Base-by-base conservation (phyloP, 495 filamentous ascomycete species). In the Lasiosphaeriaceae sp. region DNA sequence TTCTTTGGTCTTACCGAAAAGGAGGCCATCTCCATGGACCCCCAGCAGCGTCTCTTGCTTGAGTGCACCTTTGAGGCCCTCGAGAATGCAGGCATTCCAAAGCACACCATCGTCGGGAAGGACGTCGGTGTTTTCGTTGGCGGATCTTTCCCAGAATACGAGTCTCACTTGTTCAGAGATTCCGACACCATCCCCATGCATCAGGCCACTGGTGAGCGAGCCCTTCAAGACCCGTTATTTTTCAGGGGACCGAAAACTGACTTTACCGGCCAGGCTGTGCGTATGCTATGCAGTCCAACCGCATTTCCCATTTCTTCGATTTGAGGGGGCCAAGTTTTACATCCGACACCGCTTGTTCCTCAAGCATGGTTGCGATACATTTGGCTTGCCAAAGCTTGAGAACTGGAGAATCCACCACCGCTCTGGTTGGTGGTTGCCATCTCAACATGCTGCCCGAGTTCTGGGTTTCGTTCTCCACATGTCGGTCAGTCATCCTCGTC, bases 261-360 rank as follows among this genome's bases (percentile, higher is more conserved):
- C 23, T 8, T 7, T 62, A 1, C 85, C 83, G 2, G 7, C 6
- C 49, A 71, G 68, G 68, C 9, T 67, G 64, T 45, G 76, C 73
- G 56, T 75, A 76, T 45, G 68, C 74, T 2, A 78, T 86, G 54
- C 76, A 84, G 37, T 80, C 82, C 21, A 85, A 86, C 62, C 83
- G 91, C n/a, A 78, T 83, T 51, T 78, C 82, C 1, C 77, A 83
- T 49, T 82, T 80, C 60, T 83, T 82, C 57, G 78, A 83, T 60
- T 74, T 82, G 61, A 72, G 79, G 47, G 81, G 83, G 2, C 75
- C 77, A 0, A 76, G 87, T 54, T 88, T 89, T 65, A 92, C 86
- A 24, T 80, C 92, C 20, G 92, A 96, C 66, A 96, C 92, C 2
- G 91, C 90, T 23, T 96, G 92, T 66, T 95, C 90, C 2, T 90